Evolutionary conservation across 495 filamentous ascomycete genomes (phyloP), one percentile per base, ranked within the genome.

Genomic region (Aspergillus cristatus): DNA sequence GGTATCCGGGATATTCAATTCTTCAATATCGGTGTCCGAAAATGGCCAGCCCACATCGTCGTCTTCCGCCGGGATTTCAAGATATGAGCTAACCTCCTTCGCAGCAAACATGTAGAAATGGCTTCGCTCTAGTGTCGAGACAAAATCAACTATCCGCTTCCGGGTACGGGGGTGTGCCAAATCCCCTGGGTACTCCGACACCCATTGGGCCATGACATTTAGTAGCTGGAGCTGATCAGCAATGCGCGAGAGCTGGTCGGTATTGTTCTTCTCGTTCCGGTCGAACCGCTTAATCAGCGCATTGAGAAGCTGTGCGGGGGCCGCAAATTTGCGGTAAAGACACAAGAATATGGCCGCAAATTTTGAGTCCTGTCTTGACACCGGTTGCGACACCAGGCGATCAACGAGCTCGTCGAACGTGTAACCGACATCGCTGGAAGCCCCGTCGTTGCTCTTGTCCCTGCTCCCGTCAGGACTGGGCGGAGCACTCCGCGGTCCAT

Each of bases 271-370:
- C 50, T 76, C 74, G 24, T 80, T 68, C 20, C 67, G 67, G 33
- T 90, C 81, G 45, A 95, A 84, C 7, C 85, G 81, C 38, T 65
- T 62, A 17, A 88, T 62, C 43, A 97, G 78, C 12, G 81, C 75
- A 26, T 72, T 71, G 26, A 97, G 71, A 2, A 98, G 71, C 28
- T 80, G 71, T 11, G 70, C 68, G 0, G 91, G 91, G 3, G 90
- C 72, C 3, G 87, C 83, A 42, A 98, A 96, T 60, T 89, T 94
- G 36, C 91, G 82, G 54, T 95, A 96, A n/a, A 97, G 71, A 41
- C 88, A 93, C 14, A 97, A 65, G 51, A 97, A 97, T 7, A 89
- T 80, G 18, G 81, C 74, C 13, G 71, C 70, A 57, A 96, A 97
- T 54, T 93, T 94, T 14, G 72, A 68, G 55, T 96, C 91, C 5